Percentiles rank a stretch among this genome's conserved stretches.
These are phyloP conservation scores for Alternaria sp. DNA, from an alignment of 2,329 filamentous ascomycete genomes.

Conservation along the genomic window DNA sequence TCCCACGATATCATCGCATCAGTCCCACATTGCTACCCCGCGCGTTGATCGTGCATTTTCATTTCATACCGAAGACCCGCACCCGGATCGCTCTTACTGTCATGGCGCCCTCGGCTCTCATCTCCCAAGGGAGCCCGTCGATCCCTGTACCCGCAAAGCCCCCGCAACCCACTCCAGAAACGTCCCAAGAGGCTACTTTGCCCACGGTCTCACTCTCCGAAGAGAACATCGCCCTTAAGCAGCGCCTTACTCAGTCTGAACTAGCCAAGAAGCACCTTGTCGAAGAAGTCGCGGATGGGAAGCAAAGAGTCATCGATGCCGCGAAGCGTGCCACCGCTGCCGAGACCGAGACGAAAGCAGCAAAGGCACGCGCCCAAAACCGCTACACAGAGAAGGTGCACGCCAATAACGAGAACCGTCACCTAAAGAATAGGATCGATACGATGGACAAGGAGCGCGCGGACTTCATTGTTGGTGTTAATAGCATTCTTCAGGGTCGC, in stretches of 20 bases:
- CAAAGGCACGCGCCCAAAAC: slow-evolving; percentile 4
- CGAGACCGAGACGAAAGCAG: neutral
- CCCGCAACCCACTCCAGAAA: neutral
- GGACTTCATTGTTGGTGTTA: neutral
- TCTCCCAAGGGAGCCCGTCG: neutral
- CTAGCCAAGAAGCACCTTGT: neutral
- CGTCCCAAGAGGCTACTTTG: neutral
- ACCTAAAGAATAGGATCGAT: neutral
- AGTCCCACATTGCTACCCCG: neutral
- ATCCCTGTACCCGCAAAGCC: neutral
- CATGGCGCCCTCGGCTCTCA: neutral
- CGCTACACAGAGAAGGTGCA: slow-evolving; percentile 11
- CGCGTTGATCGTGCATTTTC: neutral
- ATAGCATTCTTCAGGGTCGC: neutral
- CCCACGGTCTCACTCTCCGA: neutral
- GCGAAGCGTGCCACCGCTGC: neutral
- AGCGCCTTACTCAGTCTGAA: neutral
- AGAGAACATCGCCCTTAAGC: neutral
- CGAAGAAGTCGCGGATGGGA: neutral
- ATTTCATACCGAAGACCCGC: neutral
- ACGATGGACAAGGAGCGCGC: neutral
- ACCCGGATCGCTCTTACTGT: neutral
- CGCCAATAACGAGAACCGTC: slow-evolving; percentile 6
- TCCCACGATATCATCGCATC: neutral
- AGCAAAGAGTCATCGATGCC: neutral